Conservation (phyloP, 257 asterid genomes). For the Rehmannia glutinosa region DNA sequence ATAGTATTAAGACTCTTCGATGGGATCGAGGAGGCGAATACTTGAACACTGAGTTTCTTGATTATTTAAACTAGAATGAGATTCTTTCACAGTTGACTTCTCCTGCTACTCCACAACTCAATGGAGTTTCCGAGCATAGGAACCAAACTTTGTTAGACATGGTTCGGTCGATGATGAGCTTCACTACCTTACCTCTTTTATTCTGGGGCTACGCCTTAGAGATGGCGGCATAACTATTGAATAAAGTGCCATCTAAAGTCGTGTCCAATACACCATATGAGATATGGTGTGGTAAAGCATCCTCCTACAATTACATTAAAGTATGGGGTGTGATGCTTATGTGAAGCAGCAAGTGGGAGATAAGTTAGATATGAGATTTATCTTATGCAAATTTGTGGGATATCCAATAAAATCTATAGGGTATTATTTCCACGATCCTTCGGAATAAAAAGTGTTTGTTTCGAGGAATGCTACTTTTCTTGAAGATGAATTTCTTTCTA, state of each 20-base stretch:
- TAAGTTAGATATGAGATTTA: not conserved
- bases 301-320: not conserved
- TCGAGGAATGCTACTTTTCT: too few relatives aligned
- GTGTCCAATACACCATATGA: not conserved
- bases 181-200: too few relatives aligned
- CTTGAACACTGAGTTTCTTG: not conserved
- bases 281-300: not conserved
- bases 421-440: not conserved
- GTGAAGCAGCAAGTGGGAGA: not conserved
- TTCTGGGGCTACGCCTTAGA: too few relatives aligned
- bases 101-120: not conserved
- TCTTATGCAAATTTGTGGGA: not conserved
- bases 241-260: too few relatives aligned
- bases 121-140: too few relatives aligned
- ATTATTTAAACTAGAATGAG: not conserved
- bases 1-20: not conserved
- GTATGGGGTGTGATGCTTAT: not conserved
- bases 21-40: not conserved
- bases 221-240: too few relatives aligned
- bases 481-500: too few relatives aligned
- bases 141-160: too few relatives aligned
- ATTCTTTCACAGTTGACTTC: not conserved
- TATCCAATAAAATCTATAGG: not conserved
- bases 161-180: too few relatives aligned
- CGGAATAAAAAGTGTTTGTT: too few relatives aligned